phyloP scores from a whole-genome alignment of 208 protist genomes.

The Leishmania tarentolae region DNA sequence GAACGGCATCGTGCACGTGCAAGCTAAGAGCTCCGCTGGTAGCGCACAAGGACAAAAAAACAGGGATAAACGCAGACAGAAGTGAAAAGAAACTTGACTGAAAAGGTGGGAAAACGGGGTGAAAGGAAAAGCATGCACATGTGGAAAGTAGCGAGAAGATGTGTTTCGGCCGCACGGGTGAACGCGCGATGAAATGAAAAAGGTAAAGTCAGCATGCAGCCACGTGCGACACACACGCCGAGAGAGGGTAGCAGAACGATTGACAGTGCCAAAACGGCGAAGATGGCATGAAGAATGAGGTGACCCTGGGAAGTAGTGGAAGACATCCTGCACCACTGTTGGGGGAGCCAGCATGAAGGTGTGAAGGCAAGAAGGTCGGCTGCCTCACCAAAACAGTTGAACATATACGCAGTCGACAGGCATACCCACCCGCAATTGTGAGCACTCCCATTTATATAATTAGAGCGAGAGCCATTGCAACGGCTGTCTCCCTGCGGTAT shows the following conservation, averaged over 20 bases:
- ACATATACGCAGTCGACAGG: neutral
- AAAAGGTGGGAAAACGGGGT: neutral
- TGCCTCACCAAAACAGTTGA: neutral
- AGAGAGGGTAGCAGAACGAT: neutral
- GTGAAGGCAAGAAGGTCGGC: neutral
- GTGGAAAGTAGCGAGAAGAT: neutral
- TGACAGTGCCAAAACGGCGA: neutral
- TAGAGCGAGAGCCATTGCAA: neutral
- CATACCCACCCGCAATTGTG: neutral
- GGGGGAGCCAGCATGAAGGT: neutral
- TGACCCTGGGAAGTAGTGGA: neutral
- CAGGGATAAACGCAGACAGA: conserved; percentile 6
- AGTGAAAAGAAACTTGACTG: conserved; percentile 6
- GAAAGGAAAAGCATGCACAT: neutral
- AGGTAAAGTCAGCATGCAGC: neutral
- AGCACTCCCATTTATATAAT: neutral
- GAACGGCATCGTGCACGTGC: conserved; percentile 40
- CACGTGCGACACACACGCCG: neutral
- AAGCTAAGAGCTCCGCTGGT: neutral
- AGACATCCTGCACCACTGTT: neutral
- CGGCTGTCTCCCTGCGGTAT: neutral
- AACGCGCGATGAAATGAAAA: neutral
- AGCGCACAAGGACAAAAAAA: conserved; percentile 21
- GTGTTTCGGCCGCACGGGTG: neutral
- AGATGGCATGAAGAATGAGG: neutral